Evolutionary conservation across 2,329 filamentous ascomycete genomes (phyloP).

Genomic region (Allantophomopsis lycopodina): DNA sequence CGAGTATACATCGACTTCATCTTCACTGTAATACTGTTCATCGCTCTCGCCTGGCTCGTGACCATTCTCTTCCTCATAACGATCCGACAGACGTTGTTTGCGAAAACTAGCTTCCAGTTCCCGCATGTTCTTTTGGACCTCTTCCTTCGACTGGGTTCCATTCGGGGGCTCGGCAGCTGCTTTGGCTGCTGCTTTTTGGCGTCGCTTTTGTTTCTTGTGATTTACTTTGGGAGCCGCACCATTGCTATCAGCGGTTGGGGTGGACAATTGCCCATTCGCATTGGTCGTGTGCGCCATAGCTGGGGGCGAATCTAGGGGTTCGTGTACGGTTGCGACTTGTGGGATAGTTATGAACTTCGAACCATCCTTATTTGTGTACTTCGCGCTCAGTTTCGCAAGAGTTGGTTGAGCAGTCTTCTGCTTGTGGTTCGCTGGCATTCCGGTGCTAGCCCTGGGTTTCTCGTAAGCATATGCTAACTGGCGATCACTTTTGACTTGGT

Average conservation of each 20-base stretch:
- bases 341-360: constrained; percentile 56
- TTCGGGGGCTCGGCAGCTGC: constrained; percentile 15
- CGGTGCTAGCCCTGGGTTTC: constrained; percentile 6
- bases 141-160: constrained; percentile 9
- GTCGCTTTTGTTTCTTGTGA: constrained; percentile 89
- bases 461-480: no score
- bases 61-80: constrained; percentile 14
- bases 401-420: constrained; percentile 34
- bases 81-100: constrained; percentile 9
- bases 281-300: constrained; percentile 18
- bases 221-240: constrained; percentile 46
- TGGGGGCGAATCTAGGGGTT: constrained; percentile 39
- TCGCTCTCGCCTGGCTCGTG: constrained; percentile 33
- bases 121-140: constrained; percentile 11
- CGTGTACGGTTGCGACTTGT: constrained; percentile 32
- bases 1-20: constrained; percentile 24
- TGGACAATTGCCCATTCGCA: constrained; percentile 14
- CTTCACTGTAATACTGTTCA: constrained; percentile 41
- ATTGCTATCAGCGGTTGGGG: constrained; percentile 12
- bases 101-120: constrained; percentile 15
- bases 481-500: no score
- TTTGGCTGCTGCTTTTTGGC: constrained; percentile 50
- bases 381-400: constrained; percentile 34
- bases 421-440: constrained; percentile 38
- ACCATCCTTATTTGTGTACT: constrained; percentile 55